Base-by-base conservation (phyloP, 2,329 filamentous ascomycete genomes). In the Nemania diffusa region DNA sequence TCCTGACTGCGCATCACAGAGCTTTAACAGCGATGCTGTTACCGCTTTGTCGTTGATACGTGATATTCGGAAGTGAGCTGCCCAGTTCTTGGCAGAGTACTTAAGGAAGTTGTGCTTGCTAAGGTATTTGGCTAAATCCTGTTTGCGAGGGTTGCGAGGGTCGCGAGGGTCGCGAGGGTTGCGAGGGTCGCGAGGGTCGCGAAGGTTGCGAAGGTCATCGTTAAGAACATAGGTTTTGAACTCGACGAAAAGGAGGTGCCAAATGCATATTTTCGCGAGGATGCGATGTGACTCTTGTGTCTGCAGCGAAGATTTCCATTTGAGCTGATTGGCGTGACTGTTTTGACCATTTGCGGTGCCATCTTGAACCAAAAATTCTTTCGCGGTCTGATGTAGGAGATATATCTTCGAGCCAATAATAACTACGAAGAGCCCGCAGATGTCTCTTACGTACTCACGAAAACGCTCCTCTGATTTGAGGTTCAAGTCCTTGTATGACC, bases 351-450 rank as follows among this genome's bases (percentile, higher is more conserved):
- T 5, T 27, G 6, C 27, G 13, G 29, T 13, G 37, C 32, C 26
- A 5, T 63, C 24, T 34, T 50, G 46, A 42, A 78, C 57, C 37
- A 82, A 62, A 65, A 81, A 81, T 50, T 81, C 79, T 59, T 73
- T 80, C 0, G 78, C 80, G 1, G 80, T 82, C 67, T 82, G 78
- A 37, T 82, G 80, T 34, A 82, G 69, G 5, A 82, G 70, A 67
- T 79, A 81, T 4, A 82, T 69, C 57, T 65, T 75, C 3, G 61
- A 67, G 50, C 79, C 69, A 1, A 75, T 64, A n/a, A 82, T 69
- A 20, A 60, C 73, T 2, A 82, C 69, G 56, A 82, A 80, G 6
- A 81, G 74, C 0, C 78, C 79, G 62, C 79, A 82, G 11, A 78
- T 63, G 5, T 75, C 60, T 44, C 74, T 67, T 11, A 81, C 62